Conservation (phyloP, 164 flowering plant genomes). For the Nymphaea thermarum region DNA sequence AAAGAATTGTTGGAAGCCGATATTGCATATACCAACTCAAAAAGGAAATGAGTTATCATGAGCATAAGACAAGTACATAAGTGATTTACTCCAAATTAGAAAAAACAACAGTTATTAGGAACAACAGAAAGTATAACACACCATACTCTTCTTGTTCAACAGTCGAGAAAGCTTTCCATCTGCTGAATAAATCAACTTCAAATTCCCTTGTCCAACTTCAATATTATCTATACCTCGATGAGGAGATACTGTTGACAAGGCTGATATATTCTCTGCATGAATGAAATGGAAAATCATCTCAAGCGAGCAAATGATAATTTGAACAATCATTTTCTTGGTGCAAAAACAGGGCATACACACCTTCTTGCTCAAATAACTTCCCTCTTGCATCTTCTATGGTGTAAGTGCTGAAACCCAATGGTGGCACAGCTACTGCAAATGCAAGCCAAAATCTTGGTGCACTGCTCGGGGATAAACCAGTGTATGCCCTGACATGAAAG, state of each 20-base stretch:
- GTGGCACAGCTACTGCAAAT: constrained; percentile 69
- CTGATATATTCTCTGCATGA: constrained; percentile 34
- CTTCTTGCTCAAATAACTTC: neutral
- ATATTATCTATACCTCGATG: constrained; percentile 23
- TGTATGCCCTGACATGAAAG: constrained; percentile 55
- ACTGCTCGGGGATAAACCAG: constrained; percentile 31
- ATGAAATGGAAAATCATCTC: neutral
- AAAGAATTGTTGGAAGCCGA: no score
- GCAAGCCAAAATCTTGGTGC: constrained; percentile 73
- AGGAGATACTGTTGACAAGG: constrained; percentile 25
- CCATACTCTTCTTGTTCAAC: constrained; percentile 47
- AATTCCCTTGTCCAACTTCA: constrained; percentile 74
- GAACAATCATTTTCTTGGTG: no score
- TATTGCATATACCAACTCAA: no score
- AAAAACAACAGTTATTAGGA: neutral
- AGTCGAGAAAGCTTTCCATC: constrained; percentile 55
- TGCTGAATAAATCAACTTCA: constrained; percentile 52
- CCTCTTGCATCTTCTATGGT: constrained; percentile 39
- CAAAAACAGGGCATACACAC: neutral
- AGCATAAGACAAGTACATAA: no score
- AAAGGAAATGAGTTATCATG: no score
- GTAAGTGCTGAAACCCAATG: constrained; percentile 88
- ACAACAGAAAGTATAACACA: constrained; percentile 14
- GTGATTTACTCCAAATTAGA: no score
- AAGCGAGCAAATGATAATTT: no score